A percentile compares a stretch with the other conserved stretches of the same genome.
phyloP scores from a whole-genome alignment of 2,329 filamentous ascomycete genomes.

The Exophiala dermatitidis region DNA sequence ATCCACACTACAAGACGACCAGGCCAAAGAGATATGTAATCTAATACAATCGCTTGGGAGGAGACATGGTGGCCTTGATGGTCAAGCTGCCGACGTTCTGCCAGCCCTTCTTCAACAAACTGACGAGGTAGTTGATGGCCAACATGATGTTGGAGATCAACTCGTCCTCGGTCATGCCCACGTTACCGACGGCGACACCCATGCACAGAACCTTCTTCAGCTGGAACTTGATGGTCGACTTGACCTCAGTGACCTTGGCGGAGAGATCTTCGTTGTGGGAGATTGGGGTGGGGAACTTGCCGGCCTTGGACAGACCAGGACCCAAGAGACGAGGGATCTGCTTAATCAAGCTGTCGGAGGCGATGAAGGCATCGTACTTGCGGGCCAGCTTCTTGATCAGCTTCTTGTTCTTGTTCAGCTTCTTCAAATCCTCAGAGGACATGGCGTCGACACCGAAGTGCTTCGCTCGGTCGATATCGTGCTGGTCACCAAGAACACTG shows the following conservation, averaged over 20 bases:
- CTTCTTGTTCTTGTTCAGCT: slow-evolving; percentile 99
- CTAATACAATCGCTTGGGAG: slow-evolving; percentile 96
- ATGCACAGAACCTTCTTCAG: slow-evolving; percentile 99
- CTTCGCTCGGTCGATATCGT: slow-evolving; percentile 99
- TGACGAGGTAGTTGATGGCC: slow-evolving; percentile 99
- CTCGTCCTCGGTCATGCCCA: slow-evolving; percentile 94
- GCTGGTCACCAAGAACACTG: slow-evolving; percentile 81
- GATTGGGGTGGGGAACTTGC: slow-evolving; percentile 99
- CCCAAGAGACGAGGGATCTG: slow-evolving; percentile 99
- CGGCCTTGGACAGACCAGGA: slow-evolving; percentile 80
- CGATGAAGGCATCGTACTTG: slow-evolving; percentile 99
- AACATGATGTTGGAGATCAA: slow-evolving; percentile 98
- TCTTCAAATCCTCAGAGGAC: slow-evolving; percentile 98
- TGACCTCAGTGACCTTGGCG: slow-evolving; percentile 97
- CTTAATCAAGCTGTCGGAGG: slow-evolving; percentile 97
- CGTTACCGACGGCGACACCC: slow-evolving; percentile 98
- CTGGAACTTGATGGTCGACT: slow-evolving; percentile 99
- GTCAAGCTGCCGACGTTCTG: slow-evolving; percentile 99
- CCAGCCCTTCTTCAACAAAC: slow-evolving; percentile 99
- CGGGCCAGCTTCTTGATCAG: slow-evolving; percentile 99
- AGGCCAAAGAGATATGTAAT: slow-evolving; percentile 27
- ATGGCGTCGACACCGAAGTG: slow-evolving; percentile 98
- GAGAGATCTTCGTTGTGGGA: slow-evolving; percentile 91
- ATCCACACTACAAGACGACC: background rate
- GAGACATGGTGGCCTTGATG: slow-evolving; percentile 99